These are phyloP conservation scores for Geotrichum macrosporum DNA, from an alignment of 1,139 yeast genomes.

Conservation along the genomic window DNA sequence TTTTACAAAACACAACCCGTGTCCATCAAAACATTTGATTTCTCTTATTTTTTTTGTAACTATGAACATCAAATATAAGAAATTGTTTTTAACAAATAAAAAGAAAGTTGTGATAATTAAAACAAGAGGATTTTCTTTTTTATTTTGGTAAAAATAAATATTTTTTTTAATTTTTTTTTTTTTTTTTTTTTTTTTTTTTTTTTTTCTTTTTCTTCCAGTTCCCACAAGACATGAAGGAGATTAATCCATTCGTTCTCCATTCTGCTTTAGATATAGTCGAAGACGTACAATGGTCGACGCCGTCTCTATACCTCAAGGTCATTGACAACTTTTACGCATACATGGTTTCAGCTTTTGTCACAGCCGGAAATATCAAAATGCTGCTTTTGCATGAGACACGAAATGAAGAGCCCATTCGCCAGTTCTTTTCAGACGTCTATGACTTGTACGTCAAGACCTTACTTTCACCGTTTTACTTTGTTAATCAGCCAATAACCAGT, in stretches of 20 bases:
- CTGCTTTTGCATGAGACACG: constrained; percentile 66
- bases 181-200: too few relatives aligned
- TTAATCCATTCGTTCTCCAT: constrained; percentile 83
- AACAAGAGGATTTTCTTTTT: too few relatives aligned
- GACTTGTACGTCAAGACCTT: constrained; percentile 83
- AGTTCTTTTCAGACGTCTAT: constrained; percentile 78
- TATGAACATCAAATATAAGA: too few relatives aligned
- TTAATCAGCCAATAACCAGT: constrained; percentile 69
- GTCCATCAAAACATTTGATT: too few relatives aligned
- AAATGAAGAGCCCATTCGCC: constrained; percentile 71
- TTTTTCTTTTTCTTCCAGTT: constrained; percentile 45
- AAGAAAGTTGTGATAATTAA: too few relatives aligned
- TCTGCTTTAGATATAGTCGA: constrained; percentile 86
- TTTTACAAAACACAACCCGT: too few relatives aligned
- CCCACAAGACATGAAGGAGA: constrained; percentile 65
- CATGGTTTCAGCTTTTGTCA: constrained; percentile 72
- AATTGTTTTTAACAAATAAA: too few relatives aligned
- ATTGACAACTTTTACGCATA: constrained; percentile 85
- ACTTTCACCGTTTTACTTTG: constrained; percentile 79
- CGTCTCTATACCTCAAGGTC: constrained; percentile 62
- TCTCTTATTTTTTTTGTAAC: not conserved
- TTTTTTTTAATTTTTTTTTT: too few relatives aligned
- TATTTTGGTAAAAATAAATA: too few relatives aligned
- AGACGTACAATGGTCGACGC: constrained; percentile 77
- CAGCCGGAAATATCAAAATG: constrained; percentile 83